Base-by-base conservation (phyloP, 331 rosid species). In the Malus hybrid region DNA sequence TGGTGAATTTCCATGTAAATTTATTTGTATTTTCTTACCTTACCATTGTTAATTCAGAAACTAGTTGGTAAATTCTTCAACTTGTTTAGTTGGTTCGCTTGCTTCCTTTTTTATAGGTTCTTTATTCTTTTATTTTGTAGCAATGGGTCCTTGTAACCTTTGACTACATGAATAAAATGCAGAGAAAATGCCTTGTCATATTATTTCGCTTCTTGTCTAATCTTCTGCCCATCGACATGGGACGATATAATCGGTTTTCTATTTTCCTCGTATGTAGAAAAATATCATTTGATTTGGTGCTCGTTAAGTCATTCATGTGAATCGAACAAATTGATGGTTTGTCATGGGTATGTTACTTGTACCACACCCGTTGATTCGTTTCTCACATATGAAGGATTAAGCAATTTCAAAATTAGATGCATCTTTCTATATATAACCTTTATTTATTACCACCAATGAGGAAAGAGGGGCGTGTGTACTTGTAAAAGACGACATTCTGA, bases 1-100 rank as follows among this genome's bases (percentile, higher is more conserved):
- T 80, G 16, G n/a, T 50, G 82, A 67, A 73, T 46, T 55, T 56
- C 77, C 69, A 48, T 90, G 92, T 92, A 90, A 75, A 92, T 90
- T 84, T 82, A 42, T 79, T 78, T 85, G 2, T 50, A 15, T 50
- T 50, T 14, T 50, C 6, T 46, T 46, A 15, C n/a, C 55, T 48
- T 48, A 48, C 56, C 18, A 50, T 80, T 32, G 74, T 76, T 75
- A 42, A 39, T 71, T 52, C 77, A 33, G 56, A 61, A 15, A 6
- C 56, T 44, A 78, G 65, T 66, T 19, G 80, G 57, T 66, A 3
- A 2, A 84, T 85, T 84, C 64, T 71, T 84, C 75, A n/a, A 73
- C 72, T 85, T 80, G 87, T 20, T 56, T 39, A 3, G 1, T n/a
- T 56, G 24, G 12, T 20, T 56, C 28, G 62, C 62, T n/a, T n/a